Conservation (phyloP, 371 early-diverging fungal species). For the Polyrhizophydium stewartii region DNA sequence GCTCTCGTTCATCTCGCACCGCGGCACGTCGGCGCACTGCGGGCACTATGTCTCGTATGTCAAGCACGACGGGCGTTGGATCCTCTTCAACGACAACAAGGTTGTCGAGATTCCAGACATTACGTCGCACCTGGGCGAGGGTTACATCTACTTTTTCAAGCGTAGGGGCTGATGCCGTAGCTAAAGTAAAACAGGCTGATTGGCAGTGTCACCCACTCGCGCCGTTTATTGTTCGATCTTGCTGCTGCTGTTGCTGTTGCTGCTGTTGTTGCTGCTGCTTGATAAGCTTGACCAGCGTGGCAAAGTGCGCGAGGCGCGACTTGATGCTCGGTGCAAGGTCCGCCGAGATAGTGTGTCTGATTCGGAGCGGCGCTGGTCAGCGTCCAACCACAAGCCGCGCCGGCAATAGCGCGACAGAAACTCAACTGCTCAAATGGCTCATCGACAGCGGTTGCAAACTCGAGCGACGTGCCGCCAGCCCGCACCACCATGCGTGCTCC, state of each 20-base stretch:
- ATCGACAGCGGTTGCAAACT: neutral
- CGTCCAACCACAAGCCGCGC: no score
- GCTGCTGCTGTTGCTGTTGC: no score
- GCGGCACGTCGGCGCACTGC: constrained; percentile 93
- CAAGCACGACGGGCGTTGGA: constrained; percentile 62
- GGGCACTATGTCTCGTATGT: constrained; percentile 96
- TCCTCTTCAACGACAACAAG: constrained; percentile 92
- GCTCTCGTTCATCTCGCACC: constrained; percentile 88
- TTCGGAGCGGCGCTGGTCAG: no score
- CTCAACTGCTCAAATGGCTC: no score
- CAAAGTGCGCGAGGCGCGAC: neutral
- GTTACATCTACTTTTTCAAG: constrained; percentile 35
- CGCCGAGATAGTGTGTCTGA: neutral
- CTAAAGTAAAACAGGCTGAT: neutral
- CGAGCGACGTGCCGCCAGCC: neutral
- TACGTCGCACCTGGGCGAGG: constrained; percentile 27
- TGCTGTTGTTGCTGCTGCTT: no score
- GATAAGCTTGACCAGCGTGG: neutral
- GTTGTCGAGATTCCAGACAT: constrained; percentile 63
- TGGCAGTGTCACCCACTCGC: no score
- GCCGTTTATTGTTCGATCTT: no score
- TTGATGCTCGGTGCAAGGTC: neutral
- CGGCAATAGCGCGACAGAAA: no score
- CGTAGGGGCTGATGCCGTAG: neutral
- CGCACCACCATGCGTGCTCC: neutral